phyloP scores from a whole-genome alignment of 2,329 filamentous ascomycete genomes.

The Paraconiothyrium sp. region DNA sequence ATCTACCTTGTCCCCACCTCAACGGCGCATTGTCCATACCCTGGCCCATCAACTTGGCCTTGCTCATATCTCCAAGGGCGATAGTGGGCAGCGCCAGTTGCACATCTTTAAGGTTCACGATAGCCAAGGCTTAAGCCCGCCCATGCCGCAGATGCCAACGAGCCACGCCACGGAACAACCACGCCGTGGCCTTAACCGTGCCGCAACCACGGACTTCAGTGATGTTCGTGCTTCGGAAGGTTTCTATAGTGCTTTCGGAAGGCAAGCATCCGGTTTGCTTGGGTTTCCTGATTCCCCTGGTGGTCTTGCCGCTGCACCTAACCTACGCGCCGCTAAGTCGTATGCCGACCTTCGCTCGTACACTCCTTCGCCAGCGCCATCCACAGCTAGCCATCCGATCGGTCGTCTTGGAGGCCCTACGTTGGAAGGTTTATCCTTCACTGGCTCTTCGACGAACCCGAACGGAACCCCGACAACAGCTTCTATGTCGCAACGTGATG shows the following conservation, averaged over 20 bases:
- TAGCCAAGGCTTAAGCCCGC: slow-evolving; percentile 68
- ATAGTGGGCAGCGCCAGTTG: slow-evolving; percentile 86
- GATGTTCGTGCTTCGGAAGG: slow-evolving; percentile 78
- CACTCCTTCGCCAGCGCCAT: slow-evolving; percentile 90
- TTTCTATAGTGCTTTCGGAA: slow-evolving; percentile 79
- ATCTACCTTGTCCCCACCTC: slow-evolving; percentile 78
- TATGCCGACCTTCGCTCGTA: slow-evolving; percentile 95
- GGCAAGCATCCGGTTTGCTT: slow-evolving; percentile 82
- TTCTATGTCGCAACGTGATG: slow-evolving; percentile 62
- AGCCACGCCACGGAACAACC: slow-evolving; percentile 78
- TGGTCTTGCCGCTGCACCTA: slow-evolving; percentile 74
- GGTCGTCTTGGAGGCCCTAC: slow-evolving; percentile 68
- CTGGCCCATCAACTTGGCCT: slow-evolving; percentile 95
- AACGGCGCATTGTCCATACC: slow-evolving; percentile 91
- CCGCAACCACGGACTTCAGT: slow-evolving; percentile 97
- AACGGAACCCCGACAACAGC: slow-evolving; percentile 70
- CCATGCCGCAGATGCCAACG: slow-evolving; percentile 67
- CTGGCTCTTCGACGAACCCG: slow-evolving; percentile 70
- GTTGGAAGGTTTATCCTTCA: slow-evolving; percentile 56
- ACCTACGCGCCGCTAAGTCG: slow-evolving; percentile 92
- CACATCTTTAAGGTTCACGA: slow-evolving; percentile 81
- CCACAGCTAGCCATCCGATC: slow-evolving; percentile 85
- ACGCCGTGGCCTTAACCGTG: slow-evolving; percentile 85
- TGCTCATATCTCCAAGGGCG: slow-evolving; percentile 88
- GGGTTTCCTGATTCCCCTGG: slow-evolving; percentile 79